Evolutionary conservation across 768 basidiomycete species (phyloP).

Genomic region (Suillus lakei): DNA sequence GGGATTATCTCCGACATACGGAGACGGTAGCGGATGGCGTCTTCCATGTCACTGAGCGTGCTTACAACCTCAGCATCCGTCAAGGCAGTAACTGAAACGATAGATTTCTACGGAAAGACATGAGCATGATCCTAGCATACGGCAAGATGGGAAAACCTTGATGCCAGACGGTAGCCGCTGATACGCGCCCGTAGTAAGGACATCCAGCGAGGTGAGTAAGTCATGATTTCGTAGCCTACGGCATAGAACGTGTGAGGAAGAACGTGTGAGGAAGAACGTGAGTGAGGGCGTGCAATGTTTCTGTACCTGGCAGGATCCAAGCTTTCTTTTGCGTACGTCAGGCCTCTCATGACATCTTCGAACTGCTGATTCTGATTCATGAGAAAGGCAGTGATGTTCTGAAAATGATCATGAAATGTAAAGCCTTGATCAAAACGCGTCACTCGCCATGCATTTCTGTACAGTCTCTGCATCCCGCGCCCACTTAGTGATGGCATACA

Average conservation of each 20-base stretch:
- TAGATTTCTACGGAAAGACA: conserved; percentile 57
- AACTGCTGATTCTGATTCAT: conserved; percentile 87
- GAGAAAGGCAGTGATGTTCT: conserved; percentile 90
- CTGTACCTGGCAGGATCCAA: conserved; percentile 80
- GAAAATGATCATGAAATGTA: conserved; percentile 11
- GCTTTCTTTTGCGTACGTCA: conserved; percentile 69
- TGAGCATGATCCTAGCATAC: conserved; percentile 25
- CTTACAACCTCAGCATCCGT: conserved; percentile 68
- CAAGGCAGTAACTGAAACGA: conserved; percentile 67
- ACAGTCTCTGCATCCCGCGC: conserved; percentile 81
- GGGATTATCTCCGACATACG: conserved; percentile 82
- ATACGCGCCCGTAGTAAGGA: conserved; percentile 88
- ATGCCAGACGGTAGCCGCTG: conserved; percentile 79
- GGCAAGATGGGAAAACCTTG: conserved; percentile 54
- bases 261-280: background rate
- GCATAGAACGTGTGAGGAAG: background rate
- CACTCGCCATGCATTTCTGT: conserved; percentile 82
- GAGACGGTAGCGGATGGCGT: conserved; percentile 78
- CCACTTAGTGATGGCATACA: conserved; percentile 90
- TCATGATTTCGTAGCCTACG: conserved; percentile 90
- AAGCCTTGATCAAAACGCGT: background rate
- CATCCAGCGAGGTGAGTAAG: conserved; percentile 87
- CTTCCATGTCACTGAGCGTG: conserved; percentile 74
- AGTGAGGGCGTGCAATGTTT: background rate
- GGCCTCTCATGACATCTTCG: conserved; percentile 62